Percentiles rank a stretch among this genome's conserved stretches.
Evolutionary conservation across 371 early-diverging fungal species (phyloP).

Genomic region (Haplosporangium sp.): DNA sequence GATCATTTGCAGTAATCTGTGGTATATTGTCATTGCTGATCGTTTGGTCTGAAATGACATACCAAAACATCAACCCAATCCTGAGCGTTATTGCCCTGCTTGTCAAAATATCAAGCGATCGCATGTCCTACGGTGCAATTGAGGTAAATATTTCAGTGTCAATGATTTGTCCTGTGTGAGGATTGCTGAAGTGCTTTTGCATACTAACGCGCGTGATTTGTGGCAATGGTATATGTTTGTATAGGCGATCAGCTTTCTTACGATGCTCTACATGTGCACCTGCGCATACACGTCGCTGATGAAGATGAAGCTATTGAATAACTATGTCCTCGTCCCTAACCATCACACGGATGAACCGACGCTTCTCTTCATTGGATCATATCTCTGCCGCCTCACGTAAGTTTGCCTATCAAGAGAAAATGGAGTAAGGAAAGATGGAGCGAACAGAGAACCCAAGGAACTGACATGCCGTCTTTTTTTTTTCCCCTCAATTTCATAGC

Average conservation of each 20-base stretch:
- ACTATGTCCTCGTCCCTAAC: constrained; percentile 86
- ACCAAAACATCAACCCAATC: constrained; percentile 69
- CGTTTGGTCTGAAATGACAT: constrained; percentile 94
- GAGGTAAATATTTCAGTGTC: constrained; percentile 57
- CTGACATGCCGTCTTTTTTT: not conserved
- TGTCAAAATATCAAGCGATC: constrained; percentile 58
- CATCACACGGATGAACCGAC: constrained; percentile 93
- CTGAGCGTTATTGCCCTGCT: constrained; percentile 68
- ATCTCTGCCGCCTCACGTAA: constrained; percentile 87
- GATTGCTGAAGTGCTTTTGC: not conserved
- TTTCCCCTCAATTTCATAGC: constrained; percentile 38
- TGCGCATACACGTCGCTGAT: constrained; percentile 92
- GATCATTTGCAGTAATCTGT: constrained; percentile 67
- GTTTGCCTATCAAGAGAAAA: constrained; percentile 8
- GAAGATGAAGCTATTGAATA: constrained; percentile 85
- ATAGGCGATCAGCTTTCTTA: constrained; percentile 78
- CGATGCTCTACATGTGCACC: constrained; percentile 90
- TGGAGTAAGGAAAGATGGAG: not conserved
- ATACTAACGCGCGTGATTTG: not conserved
- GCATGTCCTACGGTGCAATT: constrained; percentile 62
- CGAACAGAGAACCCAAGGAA: not conserved
- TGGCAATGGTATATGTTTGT: not conserved
- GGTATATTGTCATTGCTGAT: constrained; percentile 75
- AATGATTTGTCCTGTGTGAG: not conserved
- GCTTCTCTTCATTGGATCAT: constrained; percentile 89